A percentile compares a stretch with the other conserved stretches of the same genome.
Evolutionary conservation across 805 yeast species (phyloP).

Genomic region (Cephaloascus albidus): DNA sequence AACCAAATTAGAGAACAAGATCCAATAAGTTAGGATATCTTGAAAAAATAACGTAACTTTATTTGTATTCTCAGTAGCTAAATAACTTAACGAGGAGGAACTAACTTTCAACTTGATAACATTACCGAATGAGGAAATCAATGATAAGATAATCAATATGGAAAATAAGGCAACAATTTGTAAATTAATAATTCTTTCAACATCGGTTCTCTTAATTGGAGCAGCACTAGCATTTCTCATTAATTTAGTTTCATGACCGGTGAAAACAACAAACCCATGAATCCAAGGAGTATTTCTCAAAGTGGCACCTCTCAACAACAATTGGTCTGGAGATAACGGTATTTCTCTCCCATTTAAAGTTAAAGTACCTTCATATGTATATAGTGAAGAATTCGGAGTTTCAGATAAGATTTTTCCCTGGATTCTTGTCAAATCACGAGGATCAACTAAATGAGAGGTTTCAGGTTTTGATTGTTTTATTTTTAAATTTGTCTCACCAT

Average conservation of each 20-base stretch:
- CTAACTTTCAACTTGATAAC: slow-evolving; percentile 60
- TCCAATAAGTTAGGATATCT: slow-evolving; percentile 91
- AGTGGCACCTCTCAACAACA: slow-evolving; percentile 91
- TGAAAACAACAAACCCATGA: slow-evolving; percentile 85
- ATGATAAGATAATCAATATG: slow-evolving; percentile 62
- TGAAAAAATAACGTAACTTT: slow-evolving; percentile 68
- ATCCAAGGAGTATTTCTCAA: slow-evolving; percentile 93
- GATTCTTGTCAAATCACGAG: slow-evolving; percentile 43
- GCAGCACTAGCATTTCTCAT: slow-evolving; percentile 99
- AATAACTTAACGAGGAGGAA: slow-evolving; percentile 46
- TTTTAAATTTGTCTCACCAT: slow-evolving; percentile 95
- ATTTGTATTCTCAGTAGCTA: slow-evolving; percentile 60
- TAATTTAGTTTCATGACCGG: slow-evolving; percentile 96
- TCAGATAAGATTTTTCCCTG: slow-evolving; percentile 69
- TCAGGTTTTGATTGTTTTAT: slow-evolving; percentile 83
- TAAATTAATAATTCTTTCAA: slow-evolving; percentile 86
- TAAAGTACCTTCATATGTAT: slow-evolving; percentile 90
- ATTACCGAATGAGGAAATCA: slow-evolving; percentile 83
- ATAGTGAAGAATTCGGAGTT: slow-evolving; percentile 87
- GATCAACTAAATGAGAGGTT: slow-evolving; percentile 64
- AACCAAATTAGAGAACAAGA: slow-evolving; percentile 90
- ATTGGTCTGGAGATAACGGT: slow-evolving; percentile 83
- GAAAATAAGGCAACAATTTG: slow-evolving; percentile 86
- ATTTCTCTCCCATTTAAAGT: slow-evolving; percentile 47
- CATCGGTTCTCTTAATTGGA: slow-evolving; percentile 95